Percentiles rank a stretch among this genome's conserved stretches.
Conservation (phyloP, 164 flowering plant genomes). For the Aristolochia fimbriata region DNA sequence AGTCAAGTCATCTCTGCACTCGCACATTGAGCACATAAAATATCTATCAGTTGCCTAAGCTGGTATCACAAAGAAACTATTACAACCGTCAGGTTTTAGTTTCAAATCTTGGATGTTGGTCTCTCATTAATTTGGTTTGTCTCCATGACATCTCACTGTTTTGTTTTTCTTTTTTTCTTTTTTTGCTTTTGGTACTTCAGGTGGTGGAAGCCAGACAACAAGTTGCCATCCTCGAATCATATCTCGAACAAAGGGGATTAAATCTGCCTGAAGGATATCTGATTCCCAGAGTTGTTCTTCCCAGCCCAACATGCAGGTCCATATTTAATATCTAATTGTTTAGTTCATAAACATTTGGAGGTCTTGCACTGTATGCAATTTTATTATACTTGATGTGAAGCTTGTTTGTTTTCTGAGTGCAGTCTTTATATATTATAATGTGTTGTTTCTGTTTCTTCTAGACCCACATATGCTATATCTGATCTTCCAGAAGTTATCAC, state of each 20-base stretch:
- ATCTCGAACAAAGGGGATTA: conserved; percentile 88
- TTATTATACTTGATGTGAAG: background rate
- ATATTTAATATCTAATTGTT: conserved; percentile 1
- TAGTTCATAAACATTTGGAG: no score
- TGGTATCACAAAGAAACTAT: no score
- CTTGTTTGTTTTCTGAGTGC: background rate
- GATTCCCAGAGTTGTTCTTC: conserved; percentile 63
- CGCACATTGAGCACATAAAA: no score
- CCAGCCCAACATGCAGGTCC: conserved; percentile 71
- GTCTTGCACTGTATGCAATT: background rate
- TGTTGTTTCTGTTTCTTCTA: conserved; percentile 18
- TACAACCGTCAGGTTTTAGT: background rate
- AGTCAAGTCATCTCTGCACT: no score
- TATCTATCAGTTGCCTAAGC: no score
- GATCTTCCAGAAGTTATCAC: conserved; percentile 76
- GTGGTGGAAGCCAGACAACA: conserved; percentile 44
- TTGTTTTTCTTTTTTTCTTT: no score
- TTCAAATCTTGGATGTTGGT: background rate
- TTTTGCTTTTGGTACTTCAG: conserved; percentile 24
- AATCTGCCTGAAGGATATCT: conserved; percentile 59
- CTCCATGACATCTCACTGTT: no score
- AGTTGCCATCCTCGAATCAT: conserved; percentile 70
- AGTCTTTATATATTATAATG: background rate
- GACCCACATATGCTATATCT: conserved; percentile 30
- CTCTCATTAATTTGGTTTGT: background rate